Base-by-base conservation (phyloP, 768 basidiomycete genomes). In the Lactarius hatsudake region DNA sequence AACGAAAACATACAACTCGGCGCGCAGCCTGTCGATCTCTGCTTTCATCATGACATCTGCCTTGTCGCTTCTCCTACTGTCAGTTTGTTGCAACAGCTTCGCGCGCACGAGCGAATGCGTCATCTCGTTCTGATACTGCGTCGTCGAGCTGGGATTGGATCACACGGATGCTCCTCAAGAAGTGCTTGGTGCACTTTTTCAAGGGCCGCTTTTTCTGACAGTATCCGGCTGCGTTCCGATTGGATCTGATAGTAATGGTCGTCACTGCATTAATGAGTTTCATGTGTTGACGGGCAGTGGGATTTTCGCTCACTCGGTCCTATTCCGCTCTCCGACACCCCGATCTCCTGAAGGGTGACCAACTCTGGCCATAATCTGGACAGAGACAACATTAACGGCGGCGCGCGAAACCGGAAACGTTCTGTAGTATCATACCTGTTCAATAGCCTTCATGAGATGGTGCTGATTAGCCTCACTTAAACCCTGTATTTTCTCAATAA, bases 381-480 rank as follows among this genome's bases (percentile, higher is more conserved):
- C 26, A 23, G 40, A 61, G 30, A 63, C 58, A 59, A 55, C 43
- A 26, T 67, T 38, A 59, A 26, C 43, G 32, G 58, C 55, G 43
- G 26, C 34, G 17, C 23, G 67, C 63, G 34, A 38, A 51, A 18
- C 28, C 13, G 20, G n/a, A 38, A 28, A 28, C 18, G 8, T 40
- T 34, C 51, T 20, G 1, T 15, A 43, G 76, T 66, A 53, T 53
- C 51, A 28, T 53, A 93, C 94, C 82, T 93, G 90, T 77, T 97
- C 95, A 66, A 97, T 96, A 48, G 93, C 91, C 77, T 85, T 89
- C 96, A 97, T 98, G 62, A 97, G 79, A 73, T 87, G 82, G 75
- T 94, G 91, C 78, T 97, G 95, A 73, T 94, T 88, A 20, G 79
- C 82, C 76, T 96, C 91, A 67, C 85, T 89, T 69, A 97, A 76